A percentile compares a stretch with the other conserved stretches of the same genome.
phyloP scores from a whole-genome alignment of 352 stramenopile species.

The Phytophthora kernoviae region DNA sequence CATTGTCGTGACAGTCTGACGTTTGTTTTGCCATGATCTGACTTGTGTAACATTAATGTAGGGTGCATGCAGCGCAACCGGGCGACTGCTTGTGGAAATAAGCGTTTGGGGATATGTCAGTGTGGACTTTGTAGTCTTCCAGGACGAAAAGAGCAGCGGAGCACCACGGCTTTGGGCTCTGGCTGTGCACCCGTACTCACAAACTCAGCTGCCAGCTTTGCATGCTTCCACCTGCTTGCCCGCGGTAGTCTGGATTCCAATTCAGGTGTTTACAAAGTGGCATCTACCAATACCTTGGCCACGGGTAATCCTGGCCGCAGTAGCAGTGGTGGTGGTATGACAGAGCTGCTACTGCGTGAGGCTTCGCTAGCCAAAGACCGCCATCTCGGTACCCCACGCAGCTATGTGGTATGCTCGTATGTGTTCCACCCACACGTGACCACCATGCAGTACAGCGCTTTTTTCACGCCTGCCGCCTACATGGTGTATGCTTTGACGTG shows the following conservation, averaged over 20 bases:
- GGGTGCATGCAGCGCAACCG: conserved; percentile 24
- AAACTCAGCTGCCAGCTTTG: conserved; percentile 75
- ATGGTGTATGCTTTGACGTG: conserved; percentile 90
- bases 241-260: conserved; percentile 40
- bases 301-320: conserved; percentile 1
- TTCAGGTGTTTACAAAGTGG: conserved; percentile 19
- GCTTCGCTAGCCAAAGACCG: conserved; percentile 23
- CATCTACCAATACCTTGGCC: conserved; percentile 4
- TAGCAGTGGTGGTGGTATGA: conserved; percentile 3
- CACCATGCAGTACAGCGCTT: conserved; percentile 77
- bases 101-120: conserved; percentile 83
- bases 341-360: conserved; percentile 30
- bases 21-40: background rate
- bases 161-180: conserved; percentile 74
- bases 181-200: conserved; percentile 79
- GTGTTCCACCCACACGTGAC: conserved; percentile 81
- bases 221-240: conserved; percentile 70
- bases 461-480: conserved; percentile 90
- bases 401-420: conserved; percentile 78
- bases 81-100: conserved; percentile 29
- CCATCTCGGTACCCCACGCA: conserved; percentile 32
- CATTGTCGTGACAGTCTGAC: background rate
- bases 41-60: conserved; percentile 2
- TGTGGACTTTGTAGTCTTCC: conserved; percentile 80
- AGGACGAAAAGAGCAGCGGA: conserved; percentile 49